Evolutionary conservation across 2,329 filamentous ascomycete species (phyloP).

Genomic region (Microcyclospora tardicrescens): DNA sequence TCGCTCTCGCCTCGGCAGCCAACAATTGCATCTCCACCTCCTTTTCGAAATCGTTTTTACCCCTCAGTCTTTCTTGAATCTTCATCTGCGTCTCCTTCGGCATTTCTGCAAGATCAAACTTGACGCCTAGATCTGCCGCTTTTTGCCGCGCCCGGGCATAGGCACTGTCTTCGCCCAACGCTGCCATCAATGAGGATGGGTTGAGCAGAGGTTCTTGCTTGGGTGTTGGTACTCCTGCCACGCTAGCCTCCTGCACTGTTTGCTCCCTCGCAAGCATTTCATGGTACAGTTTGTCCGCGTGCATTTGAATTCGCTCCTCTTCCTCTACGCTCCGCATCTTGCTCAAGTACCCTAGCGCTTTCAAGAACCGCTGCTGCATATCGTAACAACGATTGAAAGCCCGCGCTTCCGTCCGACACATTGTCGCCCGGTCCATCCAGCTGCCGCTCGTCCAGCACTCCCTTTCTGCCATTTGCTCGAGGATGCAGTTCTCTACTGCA

Average conservation of each 20-base stretch:
- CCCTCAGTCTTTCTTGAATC: constrained; percentile 33
- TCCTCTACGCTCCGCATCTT: constrained; percentile 51
- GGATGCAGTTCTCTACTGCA: constrained; percentile 83
- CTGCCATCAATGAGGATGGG: constrained; percentile 14
- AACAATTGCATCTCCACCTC: constrained; percentile 51
- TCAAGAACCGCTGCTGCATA: constrained; percentile 82
- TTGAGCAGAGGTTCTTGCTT: constrained; percentile 45
- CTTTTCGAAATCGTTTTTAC: constrained; percentile 37
- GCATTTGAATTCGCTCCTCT: constrained; percentile 84
- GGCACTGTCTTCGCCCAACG: constrained; percentile 19
- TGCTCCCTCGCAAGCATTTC: constrained; percentile 74
- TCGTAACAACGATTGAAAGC: constrained; percentile 77
- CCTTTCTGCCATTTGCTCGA: constrained; percentile 72
- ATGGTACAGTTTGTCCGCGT: constrained; percentile 82
- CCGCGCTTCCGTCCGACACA: constrained; percentile 68
- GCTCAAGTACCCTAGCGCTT: constrained; percentile 75
- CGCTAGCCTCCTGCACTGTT: constrained; percentile 55
- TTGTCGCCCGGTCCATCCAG: constrained; percentile 54
- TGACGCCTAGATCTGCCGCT: constrained; percentile 21
- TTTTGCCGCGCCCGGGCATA: constrained; percentile 15
- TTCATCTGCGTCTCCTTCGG: constrained; percentile 44
- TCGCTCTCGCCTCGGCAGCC: constrained; percentile 48
- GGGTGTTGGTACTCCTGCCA: constrained; percentile 40
- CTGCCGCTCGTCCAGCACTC: constrained; percentile 67
- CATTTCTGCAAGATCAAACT: constrained; percentile 39